Percentiles rank a stretch among this genome's conserved stretches.
Conservation (phyloP, 768 basidiomycete genomes). For the Tylopilus balloui region DNA sequence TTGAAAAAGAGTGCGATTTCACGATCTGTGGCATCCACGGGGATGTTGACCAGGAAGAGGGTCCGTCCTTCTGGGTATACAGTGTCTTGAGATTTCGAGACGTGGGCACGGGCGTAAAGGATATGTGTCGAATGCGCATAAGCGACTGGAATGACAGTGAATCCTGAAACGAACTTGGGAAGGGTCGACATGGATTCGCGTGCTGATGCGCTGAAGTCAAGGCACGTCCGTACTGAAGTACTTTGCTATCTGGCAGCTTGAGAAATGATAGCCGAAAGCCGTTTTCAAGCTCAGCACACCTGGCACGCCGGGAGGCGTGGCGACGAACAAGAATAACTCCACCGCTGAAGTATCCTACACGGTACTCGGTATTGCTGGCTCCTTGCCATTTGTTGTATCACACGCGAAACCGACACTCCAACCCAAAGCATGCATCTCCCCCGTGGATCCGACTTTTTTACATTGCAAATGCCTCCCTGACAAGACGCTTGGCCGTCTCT, state of each 20-base stretch:
- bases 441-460: not conserved
- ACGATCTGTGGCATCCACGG: constrained; percentile 81
- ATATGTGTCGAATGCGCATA: constrained; percentile 53
- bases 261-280: not conserved
- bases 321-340: too few species aligned
- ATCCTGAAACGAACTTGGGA: constrained; percentile 31
- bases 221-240: too few species aligned
- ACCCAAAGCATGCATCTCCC: too few species aligned
- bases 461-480: not conserved
- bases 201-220: not conserved
- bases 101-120: constrained; percentile 72
- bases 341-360: too few species aligned
- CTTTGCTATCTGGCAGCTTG: not conserved
- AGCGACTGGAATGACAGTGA: constrained; percentile 36
- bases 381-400: too few species aligned
- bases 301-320: too few species aligned
- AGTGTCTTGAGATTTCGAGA: constrained; percentile 38
- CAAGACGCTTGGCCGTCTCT: not conserved
- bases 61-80: constrained; percentile 58
- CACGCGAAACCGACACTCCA: too few species aligned
- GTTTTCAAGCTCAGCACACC: not conserved
- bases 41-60: constrained; percentile 84
- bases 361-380: too few species aligned
- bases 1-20: constrained; percentile 79
- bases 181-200: constrained; percentile 10